Percentiles rank a stretch among this genome's conserved stretches.
Evolutionary conservation across 129 eudicot genomes (phyloP).

Genomic region (Oenanthe sinensis): DNA sequence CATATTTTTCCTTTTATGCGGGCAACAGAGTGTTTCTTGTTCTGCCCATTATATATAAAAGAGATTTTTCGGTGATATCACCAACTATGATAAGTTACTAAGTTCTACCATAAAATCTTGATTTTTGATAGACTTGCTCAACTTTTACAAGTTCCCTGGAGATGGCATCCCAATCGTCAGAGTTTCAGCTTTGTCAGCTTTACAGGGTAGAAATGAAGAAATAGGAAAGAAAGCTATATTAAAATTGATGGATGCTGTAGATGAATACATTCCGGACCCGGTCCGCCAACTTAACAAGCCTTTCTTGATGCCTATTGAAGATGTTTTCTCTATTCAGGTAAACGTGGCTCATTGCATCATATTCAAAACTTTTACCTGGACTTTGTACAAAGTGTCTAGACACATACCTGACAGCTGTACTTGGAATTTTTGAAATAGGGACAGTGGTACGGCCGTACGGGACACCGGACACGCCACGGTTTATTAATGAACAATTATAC

Average conservation of each 20-base stretch:
- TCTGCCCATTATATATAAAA: background rate
- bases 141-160: conserved; percentile 91
- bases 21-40: background rate
- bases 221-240: conserved; percentile 79
- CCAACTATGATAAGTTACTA: background rate
- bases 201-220: conserved; percentile 84
- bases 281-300: conserved; percentile 86
- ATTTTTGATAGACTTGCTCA: conserved; percentile 67
- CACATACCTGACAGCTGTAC: background rate
- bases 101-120: background rate
- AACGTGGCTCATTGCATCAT: background rate
- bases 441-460: too few relatives aligned
- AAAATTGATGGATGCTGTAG: conserved; percentile 93
- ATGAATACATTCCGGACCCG: conserved; percentile 86
- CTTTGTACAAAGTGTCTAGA: background rate
- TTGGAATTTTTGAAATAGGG: background rate
- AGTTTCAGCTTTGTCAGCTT: conserved; percentile 89
- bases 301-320: conserved; percentile 94
- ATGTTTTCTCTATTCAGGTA: conserved; percentile 92
- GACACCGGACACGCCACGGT: background rate
- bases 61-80: background rate
- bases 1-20: background rate
- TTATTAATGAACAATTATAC: background rate
- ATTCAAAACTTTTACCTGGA: background rate
- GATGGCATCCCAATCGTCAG: conserved; percentile 91